These are phyloP conservation scores for Paramarasmius palmivorus DNA, from an alignment of 1,284 basidiomycete genomes.

Conservation along the genomic window DNA sequence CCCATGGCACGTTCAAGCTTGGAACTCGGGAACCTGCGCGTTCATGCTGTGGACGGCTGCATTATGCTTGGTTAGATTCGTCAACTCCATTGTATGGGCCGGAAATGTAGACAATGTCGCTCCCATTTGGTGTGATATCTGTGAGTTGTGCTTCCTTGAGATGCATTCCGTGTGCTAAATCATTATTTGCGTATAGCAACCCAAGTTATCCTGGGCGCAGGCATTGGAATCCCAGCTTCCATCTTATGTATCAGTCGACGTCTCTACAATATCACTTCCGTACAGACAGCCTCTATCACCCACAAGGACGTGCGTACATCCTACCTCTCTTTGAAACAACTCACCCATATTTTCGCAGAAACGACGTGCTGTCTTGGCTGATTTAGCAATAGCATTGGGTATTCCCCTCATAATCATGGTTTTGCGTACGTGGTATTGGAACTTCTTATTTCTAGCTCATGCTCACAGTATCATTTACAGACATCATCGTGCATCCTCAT, in stretches of 20 bases:
- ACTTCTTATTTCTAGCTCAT: neutral
- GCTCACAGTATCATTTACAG: slow-evolving; percentile 28
- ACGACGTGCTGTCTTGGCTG: slow-evolving; percentile 4
- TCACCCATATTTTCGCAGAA: slow-evolving; percentile 4
- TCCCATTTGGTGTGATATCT: slow-evolving; percentile 54
- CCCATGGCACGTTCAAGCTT: slow-evolving; percentile 43
- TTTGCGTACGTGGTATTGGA: slow-evolving; percentile 5
- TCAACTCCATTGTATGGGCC: slow-evolving; percentile 47
- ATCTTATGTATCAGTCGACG: slow-evolving; percentile 27
- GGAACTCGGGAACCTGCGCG: slow-evolving; percentile 45
- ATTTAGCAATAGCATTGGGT: slow-evolving; percentile 6
- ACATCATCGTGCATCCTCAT: slow-evolving; percentile 30
- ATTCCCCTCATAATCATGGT: slow-evolving; percentile 7
- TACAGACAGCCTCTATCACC: slow-evolving; percentile 4
- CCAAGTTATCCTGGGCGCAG: slow-evolving; percentile 21
- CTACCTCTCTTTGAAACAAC: neutral
- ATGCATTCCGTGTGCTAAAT: neutral
- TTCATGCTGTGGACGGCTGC: slow-evolving; percentile 38
- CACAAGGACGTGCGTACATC: slow-evolving; percentile 9
- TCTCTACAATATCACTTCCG: slow-evolving; percentile 7
- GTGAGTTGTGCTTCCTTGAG: slow-evolving; percentile 29
- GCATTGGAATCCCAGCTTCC: slow-evolving; percentile 26
- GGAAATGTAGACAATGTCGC: slow-evolving; percentile 33
- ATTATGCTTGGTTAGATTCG: slow-evolving; percentile 32
- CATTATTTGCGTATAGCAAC: slow-evolving; percentile 18